A percentile compares a stretch with the other conserved stretches of the same genome.
Conservation (phyloP, 441 rosid species). For the Dalechampia spathulata region DNA sequence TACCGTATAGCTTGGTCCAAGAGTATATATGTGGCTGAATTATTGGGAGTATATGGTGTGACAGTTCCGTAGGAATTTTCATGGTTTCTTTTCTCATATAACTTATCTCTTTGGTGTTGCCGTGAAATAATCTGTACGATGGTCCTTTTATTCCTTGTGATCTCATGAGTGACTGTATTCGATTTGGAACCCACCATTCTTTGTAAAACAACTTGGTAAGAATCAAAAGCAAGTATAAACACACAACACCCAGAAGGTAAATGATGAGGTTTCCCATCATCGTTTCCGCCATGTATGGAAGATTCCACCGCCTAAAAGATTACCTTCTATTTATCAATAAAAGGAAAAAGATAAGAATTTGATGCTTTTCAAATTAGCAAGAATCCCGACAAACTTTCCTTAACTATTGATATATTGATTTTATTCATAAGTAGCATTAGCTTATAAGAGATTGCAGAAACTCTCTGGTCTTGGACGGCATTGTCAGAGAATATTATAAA, state of each 20-base stretch:
- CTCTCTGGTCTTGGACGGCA: too few species aligned
- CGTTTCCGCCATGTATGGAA: background rate
- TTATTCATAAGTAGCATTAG: too few species aligned
- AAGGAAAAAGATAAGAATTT: too few species aligned
- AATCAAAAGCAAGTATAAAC: slow-evolving; percentile 3
- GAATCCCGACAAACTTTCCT: too few species aligned
- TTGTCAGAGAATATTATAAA: too few species aligned
- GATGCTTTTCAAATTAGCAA: too few species aligned
- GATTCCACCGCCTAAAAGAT: too few species aligned
- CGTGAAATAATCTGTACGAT: slow-evolving; percentile 25
- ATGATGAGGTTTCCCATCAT: slow-evolving; percentile 7
- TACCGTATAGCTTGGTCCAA: slow-evolving; percentile 29
- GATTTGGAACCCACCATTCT: slow-evolving; percentile 22
- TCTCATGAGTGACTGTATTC: slow-evolving; percentile 16
- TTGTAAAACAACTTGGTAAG: slow-evolving; percentile 7
- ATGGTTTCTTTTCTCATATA: slow-evolving; percentile 14
- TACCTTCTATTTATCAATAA: too few species aligned
- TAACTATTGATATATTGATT: too few species aligned
- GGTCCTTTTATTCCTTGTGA: slow-evolving; percentile 32
- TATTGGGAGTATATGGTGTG: slow-evolving; percentile 18
- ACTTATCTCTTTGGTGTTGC: slow-evolving; percentile 25
- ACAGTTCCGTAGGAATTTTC: slow-evolving; percentile 19
- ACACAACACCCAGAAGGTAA: slow-evolving; percentile 7
- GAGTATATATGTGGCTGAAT: slow-evolving; percentile 24
- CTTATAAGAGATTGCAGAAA: too few species aligned